A percentile compares a stretch with the other conserved stretches of the same genome.
phyloP scores from a whole-genome alignment of 2,329 filamentous ascomycete species.

The Zasmidium citrigriseum region DNA sequence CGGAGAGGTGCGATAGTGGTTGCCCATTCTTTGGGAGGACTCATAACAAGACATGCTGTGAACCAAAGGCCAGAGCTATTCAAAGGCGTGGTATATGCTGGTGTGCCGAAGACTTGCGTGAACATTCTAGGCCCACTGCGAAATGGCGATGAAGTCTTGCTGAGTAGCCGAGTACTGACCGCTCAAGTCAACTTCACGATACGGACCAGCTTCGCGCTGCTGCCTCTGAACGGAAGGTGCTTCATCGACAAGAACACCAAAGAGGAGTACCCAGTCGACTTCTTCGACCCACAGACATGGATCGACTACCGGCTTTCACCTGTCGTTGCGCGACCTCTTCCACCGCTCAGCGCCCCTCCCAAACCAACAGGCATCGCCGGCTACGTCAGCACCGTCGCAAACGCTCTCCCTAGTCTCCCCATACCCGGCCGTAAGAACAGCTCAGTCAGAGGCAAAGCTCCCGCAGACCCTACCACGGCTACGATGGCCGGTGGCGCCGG shows the following conservation, averaged over 20 bases:
- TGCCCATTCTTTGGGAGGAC: constrained; percentile 81
- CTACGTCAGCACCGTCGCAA: constrained; percentile 50
- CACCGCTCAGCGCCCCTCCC: constrained; percentile 47
- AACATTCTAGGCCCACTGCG: constrained; percentile 88
- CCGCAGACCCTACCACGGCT: constrained; percentile 14
- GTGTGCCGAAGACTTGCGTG: constrained; percentile 80
- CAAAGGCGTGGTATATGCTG: constrained; percentile 81
- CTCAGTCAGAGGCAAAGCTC: constrained; percentile 15
- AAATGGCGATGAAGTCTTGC: constrained; percentile 87
- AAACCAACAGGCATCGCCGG: constrained; percentile 43
- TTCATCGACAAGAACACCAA: constrained; percentile 82
- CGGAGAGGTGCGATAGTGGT: constrained; percentile 75
- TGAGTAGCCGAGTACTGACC: constrained; percentile 86
- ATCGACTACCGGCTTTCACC: constrained; percentile 76
- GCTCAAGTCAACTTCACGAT: constrained; percentile 93
- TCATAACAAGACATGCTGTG: constrained; percentile 85
- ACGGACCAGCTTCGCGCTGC: constrained; percentile 78
- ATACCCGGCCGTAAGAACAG: constrained; percentile 29
- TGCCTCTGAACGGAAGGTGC: constrained; percentile 84
- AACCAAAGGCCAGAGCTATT: constrained; percentile 85
- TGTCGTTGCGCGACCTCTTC: constrained; percentile 69
- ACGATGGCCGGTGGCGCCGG: constrained; percentile 27
- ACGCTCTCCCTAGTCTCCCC: constrained; percentile 41
- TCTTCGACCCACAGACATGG: constrained; percentile 80
- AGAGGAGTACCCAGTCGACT: constrained; percentile 79